Base-by-base conservation (phyloP, 2,329 filamentous ascomycete species). In the Epichloe coenophiala region DNA sequence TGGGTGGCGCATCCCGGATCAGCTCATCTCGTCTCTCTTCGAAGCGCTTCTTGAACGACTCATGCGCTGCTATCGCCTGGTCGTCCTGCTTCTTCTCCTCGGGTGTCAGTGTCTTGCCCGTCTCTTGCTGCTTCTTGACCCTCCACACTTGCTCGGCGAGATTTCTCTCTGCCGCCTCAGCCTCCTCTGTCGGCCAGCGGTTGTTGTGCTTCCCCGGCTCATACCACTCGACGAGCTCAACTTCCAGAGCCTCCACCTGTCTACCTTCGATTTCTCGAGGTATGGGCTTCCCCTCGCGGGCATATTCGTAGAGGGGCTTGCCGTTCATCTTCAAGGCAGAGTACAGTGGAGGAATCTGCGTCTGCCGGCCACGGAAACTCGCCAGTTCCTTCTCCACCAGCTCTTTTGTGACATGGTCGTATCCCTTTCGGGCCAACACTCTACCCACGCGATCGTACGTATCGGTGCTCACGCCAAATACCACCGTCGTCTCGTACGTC, bases 281-380 rank as follows among this genome's bases (percentile, higher is more conserved):
- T 15, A 95, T 83, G 37, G 87, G 80, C 61, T 85, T 88, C 15
- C 93, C 93, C 64, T 90, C 88, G 46, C 93, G 78, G 19, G 93
- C 93, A 67, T 97, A 97, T 68, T 98, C 90, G 65, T 98, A 98
- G 46, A 96, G 75, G 36, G 88, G 86, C 72, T 96, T 96, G 2
- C 93, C 93, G 58, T 96, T 80, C 66, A 96, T 88, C 66, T 91
- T 90, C 54, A 97, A 74, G 9, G 93, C 93, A 33, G 88, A 95
- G 68, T 90, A 98, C 19, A 98, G 79, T 5, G 91, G 91, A 38
- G 93, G 93, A 58, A 87, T 83, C 71, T 98, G 93, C 71, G 86
- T 83, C 60, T 88, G 88, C 58, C 84, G 84, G 15, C 93, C 93
- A 39, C 83, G 76, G 66, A 95, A 96, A 54, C 75, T 70, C 5